Percentiles rank a stretch among this genome's conserved stretches.
phyloP scores from a whole-genome alignment of 1,284 basidiomycete genomes.

The Fomitiporia mediterranea region DNA sequence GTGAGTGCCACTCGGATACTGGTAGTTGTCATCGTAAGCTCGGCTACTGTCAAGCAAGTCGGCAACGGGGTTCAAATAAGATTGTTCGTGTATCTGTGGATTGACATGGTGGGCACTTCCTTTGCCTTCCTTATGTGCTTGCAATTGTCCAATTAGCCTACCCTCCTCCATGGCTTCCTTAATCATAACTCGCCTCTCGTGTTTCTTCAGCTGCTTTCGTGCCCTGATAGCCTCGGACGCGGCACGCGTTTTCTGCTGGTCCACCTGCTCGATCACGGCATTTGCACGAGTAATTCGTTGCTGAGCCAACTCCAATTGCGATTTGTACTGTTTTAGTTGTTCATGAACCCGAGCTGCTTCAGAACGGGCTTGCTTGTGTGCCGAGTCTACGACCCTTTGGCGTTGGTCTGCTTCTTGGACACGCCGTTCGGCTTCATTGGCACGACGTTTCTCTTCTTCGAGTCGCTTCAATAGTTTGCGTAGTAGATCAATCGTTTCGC shows the following conservation, averaged over 20 bases:
- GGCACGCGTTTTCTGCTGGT: constrained; percentile 38
- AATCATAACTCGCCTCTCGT: constrained; percentile 39
- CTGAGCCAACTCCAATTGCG: constrained; percentile 44
- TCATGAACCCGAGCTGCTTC: constrained; percentile 38
- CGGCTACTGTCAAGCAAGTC: not conserved
- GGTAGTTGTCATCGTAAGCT: constrained; percentile 8
- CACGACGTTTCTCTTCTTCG: constrained; percentile 40
- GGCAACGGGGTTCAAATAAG: not conserved
- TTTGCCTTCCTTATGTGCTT: constrained; percentile 36
- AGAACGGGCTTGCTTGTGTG: constrained; percentile 37
- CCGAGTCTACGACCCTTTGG: constrained; percentile 37
- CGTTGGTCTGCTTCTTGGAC: constrained; percentile 41
- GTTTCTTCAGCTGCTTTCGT: constrained; percentile 37
- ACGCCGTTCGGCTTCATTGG: constrained; percentile 42
- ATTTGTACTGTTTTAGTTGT: constrained; percentile 41
- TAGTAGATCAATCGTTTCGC: constrained; percentile 36
- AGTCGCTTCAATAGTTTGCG: constrained; percentile 37
- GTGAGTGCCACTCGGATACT: not conserved
- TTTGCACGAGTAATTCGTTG: constrained; percentile 45
- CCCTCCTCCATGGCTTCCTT: constrained; percentile 42
- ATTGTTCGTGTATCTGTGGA: not conserved
- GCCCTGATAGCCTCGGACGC: constrained; percentile 42
- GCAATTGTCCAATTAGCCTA: constrained; percentile 35
- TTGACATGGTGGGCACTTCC: constrained; percentile 24
- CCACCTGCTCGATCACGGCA: constrained; percentile 39